Percentiles rank a stretch among this genome's conserved stretches.
These are phyloP conservation scores for Carex pumila DNA, from an alignment of 176 grass and related monocot species.

Conservation along the genomic window DNA sequence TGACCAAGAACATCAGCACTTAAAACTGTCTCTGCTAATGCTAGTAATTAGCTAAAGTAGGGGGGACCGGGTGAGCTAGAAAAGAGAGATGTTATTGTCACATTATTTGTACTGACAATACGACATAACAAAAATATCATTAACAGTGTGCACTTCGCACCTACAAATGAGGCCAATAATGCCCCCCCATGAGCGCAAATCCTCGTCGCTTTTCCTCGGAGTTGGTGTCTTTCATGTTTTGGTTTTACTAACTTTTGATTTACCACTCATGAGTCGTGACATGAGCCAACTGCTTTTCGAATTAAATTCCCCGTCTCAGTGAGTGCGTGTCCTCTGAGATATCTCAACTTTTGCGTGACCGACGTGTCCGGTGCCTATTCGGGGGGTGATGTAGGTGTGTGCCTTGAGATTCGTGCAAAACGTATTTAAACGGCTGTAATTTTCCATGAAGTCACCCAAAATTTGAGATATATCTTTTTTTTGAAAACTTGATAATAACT, in stretches of 20 bases:
- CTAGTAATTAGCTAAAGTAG: conserved; percentile 11
- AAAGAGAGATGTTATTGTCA: not conserved
- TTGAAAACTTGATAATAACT: too few species aligned
- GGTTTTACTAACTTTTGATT: conserved; percentile 2
- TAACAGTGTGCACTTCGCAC: not conserved
- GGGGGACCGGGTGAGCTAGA: not conserved
- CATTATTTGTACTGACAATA: not conserved
- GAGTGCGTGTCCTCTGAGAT: not conserved
- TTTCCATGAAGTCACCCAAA: too few species aligned
- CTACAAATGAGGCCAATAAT: conserved; percentile 9
- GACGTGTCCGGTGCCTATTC: too few species aligned
- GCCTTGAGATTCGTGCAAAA: too few species aligned
- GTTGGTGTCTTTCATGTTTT: conserved; percentile 9
- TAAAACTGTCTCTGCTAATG: not conserved
- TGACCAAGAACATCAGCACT: conserved; percentile 14
- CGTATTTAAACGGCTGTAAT: too few species aligned
- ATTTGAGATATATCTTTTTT: too few species aligned
- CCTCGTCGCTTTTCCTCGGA: conserved; percentile 10
- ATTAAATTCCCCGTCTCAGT: not conserved
- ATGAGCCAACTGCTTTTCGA: not conserved
- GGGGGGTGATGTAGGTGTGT: too few species aligned
- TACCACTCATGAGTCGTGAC: too few species aligned
- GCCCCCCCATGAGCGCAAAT: conserved; percentile 19
- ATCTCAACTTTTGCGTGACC: too few species aligned
- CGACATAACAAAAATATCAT: not conserved